Evolutionary conservation across 768 basidiomycete genomes (phyloP).

Genomic region (Clitopilus passeckerianus): DNA sequence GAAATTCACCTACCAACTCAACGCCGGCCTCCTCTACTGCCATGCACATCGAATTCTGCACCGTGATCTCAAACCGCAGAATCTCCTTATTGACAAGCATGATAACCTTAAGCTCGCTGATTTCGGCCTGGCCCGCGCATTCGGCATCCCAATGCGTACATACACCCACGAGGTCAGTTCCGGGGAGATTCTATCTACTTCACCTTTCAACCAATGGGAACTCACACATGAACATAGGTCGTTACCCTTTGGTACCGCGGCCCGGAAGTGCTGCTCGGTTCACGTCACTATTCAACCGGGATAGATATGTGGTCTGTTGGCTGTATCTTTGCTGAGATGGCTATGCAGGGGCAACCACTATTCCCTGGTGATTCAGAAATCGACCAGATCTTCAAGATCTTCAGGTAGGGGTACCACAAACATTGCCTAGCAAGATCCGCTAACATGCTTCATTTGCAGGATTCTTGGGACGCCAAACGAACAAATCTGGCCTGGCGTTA

Average conservation of each 20-base stretch:
- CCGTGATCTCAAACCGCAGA: conserved; percentile 95
- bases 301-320: conserved; percentile 99
- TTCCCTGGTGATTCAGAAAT: conserved; percentile 99
- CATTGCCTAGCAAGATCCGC: neutral
- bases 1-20: conserved; percentile 97
- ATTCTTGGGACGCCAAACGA: conserved; percentile 94
- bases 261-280: conserved; percentile 93
- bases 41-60: conserved; percentile 96
- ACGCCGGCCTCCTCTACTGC: conserved; percentile 88
- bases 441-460: conserved; percentile 32
- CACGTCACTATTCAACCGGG: conserved; percentile 93
- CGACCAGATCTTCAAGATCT: conserved; percentile 99
- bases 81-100: conserved; percentile 84
- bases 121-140: conserved; percentile 93
- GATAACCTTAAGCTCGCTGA: conserved; percentile 95
- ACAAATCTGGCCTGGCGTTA: conserved; percentile 88
- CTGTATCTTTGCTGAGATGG: conserved; percentile 99
- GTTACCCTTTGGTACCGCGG: conserved; percentile 99
- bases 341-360: conserved; percentile 81
- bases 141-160: conserved; percentile 98
- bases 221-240: conserved; percentile 49
- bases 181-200: conserved; percentile 1
- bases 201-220: neutral
- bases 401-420: conserved; percentile 60
- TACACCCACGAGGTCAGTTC: conserved; percentile 91